Conservation (phyloP, 495 filamentous ascomycete genomes). For the Hyaloscypha finlandica region DNA sequence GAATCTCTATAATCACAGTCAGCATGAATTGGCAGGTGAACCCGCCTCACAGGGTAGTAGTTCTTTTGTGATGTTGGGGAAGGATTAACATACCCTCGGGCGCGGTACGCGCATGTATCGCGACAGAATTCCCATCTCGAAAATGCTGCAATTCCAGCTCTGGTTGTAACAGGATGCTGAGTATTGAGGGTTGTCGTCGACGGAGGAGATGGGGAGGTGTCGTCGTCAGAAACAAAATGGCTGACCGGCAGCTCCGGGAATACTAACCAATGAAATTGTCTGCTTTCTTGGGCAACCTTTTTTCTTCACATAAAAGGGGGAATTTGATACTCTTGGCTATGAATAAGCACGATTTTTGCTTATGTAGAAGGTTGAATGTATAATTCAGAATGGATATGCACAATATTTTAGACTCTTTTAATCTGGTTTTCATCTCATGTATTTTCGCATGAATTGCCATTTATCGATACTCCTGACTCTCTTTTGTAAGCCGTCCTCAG, state of each 20-base stretch:
- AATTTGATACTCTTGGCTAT: no score
- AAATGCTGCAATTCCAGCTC: neutral
- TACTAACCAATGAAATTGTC: no score
- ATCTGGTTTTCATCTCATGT: no score
- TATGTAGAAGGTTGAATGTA: no score
- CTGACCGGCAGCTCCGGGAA: neutral
- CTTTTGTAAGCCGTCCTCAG: no score
- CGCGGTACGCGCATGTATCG: constrained; percentile 59
- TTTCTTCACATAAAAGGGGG: no score
- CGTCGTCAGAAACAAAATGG: neutral
- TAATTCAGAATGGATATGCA: no score
- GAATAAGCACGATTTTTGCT: no score
- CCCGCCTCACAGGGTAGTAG: neutral
- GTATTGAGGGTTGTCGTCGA: neutral
- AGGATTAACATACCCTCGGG: constrained; percentile 49
- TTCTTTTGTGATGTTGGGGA: neutral
- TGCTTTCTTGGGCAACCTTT: no score
- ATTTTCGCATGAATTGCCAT: no score
- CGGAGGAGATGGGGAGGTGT: neutral
- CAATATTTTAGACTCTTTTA: no score
- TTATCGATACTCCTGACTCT: no score
- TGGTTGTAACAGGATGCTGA: neutral
- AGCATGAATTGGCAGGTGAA: neutral
- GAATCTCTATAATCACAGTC: constrained; percentile 46
- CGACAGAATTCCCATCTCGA: constrained; percentile 33